Evolutionary conservation across 2,329 filamentous ascomycete genomes (phyloP).

Genomic region (Colletotrichum sublineola): DNA sequence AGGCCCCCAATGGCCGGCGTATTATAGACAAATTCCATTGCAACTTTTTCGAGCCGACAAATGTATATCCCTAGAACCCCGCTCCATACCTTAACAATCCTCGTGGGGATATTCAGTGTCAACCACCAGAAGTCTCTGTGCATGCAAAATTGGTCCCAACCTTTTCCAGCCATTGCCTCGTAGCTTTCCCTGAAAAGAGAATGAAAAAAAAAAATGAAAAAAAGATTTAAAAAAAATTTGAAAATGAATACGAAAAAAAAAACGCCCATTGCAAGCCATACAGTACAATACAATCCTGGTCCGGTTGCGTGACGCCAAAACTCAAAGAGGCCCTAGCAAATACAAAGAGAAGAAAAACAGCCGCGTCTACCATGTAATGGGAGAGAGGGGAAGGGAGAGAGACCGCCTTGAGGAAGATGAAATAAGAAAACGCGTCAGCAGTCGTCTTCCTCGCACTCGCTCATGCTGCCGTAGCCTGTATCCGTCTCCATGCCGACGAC

Average conservation of each 20-base stretch:
- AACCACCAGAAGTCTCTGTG: constrained; percentile 15
- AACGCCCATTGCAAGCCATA: constrained; percentile 23
- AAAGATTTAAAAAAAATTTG: too few species aligned
- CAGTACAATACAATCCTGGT: not conserved
- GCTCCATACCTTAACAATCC: constrained; percentile 26
- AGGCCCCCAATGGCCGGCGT: constrained; percentile 3
- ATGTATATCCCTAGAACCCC: constrained; percentile 26
- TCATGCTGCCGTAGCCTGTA: constrained; percentile 71
- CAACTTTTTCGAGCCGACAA: constrained; percentile 33
- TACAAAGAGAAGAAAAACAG: constrained; percentile 20
- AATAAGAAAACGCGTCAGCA: constrained; percentile 23
- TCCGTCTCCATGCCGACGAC: constrained; percentile 72
- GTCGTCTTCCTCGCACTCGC: constrained; percentile 58
- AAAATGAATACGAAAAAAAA: not conserved
- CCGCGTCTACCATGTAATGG: constrained; percentile 29
- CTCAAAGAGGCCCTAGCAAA: constrained; percentile 21
- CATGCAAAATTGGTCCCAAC: constrained; percentile 35
- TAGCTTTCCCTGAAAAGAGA: constrained; percentile 28
- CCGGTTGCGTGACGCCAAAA: constrained; percentile 20
- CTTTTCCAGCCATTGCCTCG: constrained; percentile 38
- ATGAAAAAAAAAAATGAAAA: not conserved
- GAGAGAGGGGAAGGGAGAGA: not conserved
- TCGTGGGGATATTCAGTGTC: constrained; percentile 18
- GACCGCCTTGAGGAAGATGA: not conserved
- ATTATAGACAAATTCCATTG: constrained; percentile 30